Base-by-base conservation (phyloP, 2,329 filamentous ascomycete genomes). In the Orbilia brochopaga region DNA sequence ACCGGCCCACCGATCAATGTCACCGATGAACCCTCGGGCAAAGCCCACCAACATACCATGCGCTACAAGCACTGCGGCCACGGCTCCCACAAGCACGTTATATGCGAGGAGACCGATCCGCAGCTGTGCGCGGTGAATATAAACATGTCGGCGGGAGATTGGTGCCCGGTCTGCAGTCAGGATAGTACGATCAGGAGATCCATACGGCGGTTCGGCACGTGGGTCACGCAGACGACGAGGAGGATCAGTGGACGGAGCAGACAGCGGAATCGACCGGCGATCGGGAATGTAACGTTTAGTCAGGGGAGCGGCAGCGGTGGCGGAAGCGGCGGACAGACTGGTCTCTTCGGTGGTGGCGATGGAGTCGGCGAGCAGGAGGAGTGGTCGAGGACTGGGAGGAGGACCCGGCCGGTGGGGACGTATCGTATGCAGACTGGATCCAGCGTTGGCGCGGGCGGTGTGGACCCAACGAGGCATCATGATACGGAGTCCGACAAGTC, bases 381-480 rank as follows among this genome's bases (percentile, higher is more conserved):
- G 50, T 23, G 30, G 46, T 24, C 58, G 64, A 48, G 19, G 7
- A 15, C 48, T 1, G n/a, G 17, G 2, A 21, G 59, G n/a, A 60
- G 60, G 1, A 40, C 40, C 23, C 57, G 30, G 8, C 51, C 56
- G 4, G 48, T 40, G 24, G 24, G 13, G 30, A 17, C 62, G 6
- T 6, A 3, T 11, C 60, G 67, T 46, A 55, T 60, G 11, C 67
- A 51, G 32, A 72, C 67, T 3, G 67, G 60, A 1, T 65, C 60
- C 32, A 60, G 55, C 30, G 67, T 72, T n/a, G 67, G 67, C 1
- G 67, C 67, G 11, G 67, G 67, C 15, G 67, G 67, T n/a, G 58
- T 59, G 15, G 67, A 72, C 17, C 60, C 67, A 2, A 72, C 24
- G 10, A 48, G 59, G n/a, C 54, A 65, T n/a, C 50, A 59, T 4